Conservation (phyloP, 306 rosid genomes). For the Ammopiptanthus mongolicus region DNA sequence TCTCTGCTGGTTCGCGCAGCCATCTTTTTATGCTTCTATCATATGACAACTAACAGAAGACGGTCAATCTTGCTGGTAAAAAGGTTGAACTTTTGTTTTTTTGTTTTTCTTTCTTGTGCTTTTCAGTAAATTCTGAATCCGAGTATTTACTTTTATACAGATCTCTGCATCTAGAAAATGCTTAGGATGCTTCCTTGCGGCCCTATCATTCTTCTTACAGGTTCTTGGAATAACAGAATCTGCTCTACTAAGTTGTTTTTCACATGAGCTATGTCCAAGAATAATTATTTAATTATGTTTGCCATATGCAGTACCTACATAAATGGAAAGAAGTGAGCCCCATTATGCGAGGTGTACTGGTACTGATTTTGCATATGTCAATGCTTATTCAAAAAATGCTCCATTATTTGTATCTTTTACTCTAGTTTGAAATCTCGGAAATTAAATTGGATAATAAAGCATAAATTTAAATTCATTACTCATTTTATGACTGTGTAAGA, state of each 20-base stretch:
- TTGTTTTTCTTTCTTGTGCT: neutral
- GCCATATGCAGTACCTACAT: conserved; percentile 45
- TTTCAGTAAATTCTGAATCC: conserved; percentile 1
- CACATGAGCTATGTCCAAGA: neutral
- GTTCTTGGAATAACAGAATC: conserved; percentile 27
- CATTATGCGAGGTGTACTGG: conserved; percentile 66
- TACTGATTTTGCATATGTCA: conserved; percentile 23
- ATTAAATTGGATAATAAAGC: neutral
- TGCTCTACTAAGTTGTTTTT: neutral
- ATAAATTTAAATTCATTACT: neutral
- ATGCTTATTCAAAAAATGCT: conserved; percentile 3
- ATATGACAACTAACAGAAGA: neutral
- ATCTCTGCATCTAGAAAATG: conserved; percentile 66
- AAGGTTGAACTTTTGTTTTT: neutral
- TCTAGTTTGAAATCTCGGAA: neutral
- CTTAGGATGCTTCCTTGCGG: conserved; percentile 56
- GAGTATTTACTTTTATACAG: conserved; percentile 18
- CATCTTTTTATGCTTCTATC: conserved; percentile 3
- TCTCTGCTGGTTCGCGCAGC: conserved; percentile 59
- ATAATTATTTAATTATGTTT: neutral
- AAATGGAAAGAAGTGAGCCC: conserved; percentile 52
- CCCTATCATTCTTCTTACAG: conserved; percentile 58
- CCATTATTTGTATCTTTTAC: neutral
- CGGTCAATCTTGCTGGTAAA: conserved; percentile 62
- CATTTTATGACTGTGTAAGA: neutral